Conservation (phyloP, 2,329 filamentous ascomycete genomes). For the Penicillium aurantiogriseum region DNA sequence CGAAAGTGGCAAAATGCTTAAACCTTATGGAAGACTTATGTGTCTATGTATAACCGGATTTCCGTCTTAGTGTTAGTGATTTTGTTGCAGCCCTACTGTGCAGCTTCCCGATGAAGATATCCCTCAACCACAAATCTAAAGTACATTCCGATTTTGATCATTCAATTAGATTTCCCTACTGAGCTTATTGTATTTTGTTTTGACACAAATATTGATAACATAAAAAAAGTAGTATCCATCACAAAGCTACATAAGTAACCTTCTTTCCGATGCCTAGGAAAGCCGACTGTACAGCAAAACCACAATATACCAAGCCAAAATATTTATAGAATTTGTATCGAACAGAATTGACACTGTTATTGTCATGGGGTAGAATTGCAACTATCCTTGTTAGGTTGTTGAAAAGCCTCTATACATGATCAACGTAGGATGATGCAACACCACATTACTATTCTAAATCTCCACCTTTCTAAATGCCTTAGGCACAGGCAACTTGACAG, state of each 20-base stretch:
- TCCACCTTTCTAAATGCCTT: constrained; percentile 13
- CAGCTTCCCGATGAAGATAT: neutral
- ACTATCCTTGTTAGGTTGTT: neutral
- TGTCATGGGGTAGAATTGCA: neutral
- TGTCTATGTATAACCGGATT: neutral
- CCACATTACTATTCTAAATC: neutral
- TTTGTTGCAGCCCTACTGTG: neutral
- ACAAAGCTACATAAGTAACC: neutral
- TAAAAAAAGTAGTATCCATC: too few relatives aligned
- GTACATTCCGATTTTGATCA: too few relatives aligned
- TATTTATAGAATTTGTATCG: too few relatives aligned
- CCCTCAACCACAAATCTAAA: too few relatives aligned
- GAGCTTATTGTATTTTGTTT: too few relatives aligned
- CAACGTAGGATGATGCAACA: neutral
- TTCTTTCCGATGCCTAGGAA: neutral
- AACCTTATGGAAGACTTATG: too few relatives aligned
- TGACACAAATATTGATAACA: too few relatives aligned
- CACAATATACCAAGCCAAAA: neutral
- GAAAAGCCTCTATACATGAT: neutral
- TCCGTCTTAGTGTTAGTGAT: neutral
- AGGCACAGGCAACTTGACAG: constrained; percentile 20
- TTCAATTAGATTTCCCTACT: too few relatives aligned
- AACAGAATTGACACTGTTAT: neutral
- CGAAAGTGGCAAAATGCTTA: neutral
- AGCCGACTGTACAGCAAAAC: neutral